phyloP scores from a whole-genome alignment of 2,329 filamentous ascomycete genomes.

The Hypoxylon sp. region DNA sequence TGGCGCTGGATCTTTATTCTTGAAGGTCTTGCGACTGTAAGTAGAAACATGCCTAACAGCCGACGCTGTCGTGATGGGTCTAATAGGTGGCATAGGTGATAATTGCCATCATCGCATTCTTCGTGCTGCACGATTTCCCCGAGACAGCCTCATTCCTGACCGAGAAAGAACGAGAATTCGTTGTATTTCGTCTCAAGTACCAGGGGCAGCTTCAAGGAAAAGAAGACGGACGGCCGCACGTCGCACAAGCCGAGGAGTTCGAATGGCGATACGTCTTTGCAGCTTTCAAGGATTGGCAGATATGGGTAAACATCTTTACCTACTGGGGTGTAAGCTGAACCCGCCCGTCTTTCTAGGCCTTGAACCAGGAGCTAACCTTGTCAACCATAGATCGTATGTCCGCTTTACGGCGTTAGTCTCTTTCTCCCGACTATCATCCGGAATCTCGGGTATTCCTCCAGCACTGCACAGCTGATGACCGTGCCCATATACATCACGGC shows the following conservation, averaged over 20 bases:
- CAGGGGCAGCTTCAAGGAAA: slow-evolving; percentile 66
- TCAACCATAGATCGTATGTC: slow-evolving; percentile 55
- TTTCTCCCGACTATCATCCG: slow-evolving; percentile 71
- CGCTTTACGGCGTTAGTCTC: slow-evolving; percentile 64
- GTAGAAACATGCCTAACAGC: neutral
- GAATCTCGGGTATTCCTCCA: slow-evolving; percentile 63
- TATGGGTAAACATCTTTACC: slow-evolving; percentile 66
- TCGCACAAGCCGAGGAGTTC: slow-evolving; percentile 77
- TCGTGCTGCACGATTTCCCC: slow-evolving; percentile 80
- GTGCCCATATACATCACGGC: slow-evolving; percentile 69
- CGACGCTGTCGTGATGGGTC: neutral
- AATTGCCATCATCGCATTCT: slow-evolving; percentile 72
- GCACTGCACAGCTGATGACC: slow-evolving; percentile 70
- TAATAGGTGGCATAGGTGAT: slow-evolving; percentile 48
- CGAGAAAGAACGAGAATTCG: slow-evolving; percentile 73
- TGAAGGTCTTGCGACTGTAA: slow-evolving; percentile 73
- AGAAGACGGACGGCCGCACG: slow-evolving; percentile 38
- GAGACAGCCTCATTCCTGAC: slow-evolving; percentile 79
- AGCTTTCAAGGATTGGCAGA: slow-evolving; percentile 82
- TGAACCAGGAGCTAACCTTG: slow-evolving; percentile 13
- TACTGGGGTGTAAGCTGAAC: slow-evolving; percentile 67
- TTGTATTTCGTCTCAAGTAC: slow-evolving; percentile 72
- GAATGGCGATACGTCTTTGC: slow-evolving; percentile 77
- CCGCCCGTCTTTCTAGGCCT: neutral
- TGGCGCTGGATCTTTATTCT: slow-evolving; percentile 75